Percentiles rank a stretch among this genome's conserved stretches.
These are phyloP conservation scores for Pleurotus tuoliensis DNA, from an alignment of 768 basidiomycete genomes.

Conservation along the genomic window DNA sequence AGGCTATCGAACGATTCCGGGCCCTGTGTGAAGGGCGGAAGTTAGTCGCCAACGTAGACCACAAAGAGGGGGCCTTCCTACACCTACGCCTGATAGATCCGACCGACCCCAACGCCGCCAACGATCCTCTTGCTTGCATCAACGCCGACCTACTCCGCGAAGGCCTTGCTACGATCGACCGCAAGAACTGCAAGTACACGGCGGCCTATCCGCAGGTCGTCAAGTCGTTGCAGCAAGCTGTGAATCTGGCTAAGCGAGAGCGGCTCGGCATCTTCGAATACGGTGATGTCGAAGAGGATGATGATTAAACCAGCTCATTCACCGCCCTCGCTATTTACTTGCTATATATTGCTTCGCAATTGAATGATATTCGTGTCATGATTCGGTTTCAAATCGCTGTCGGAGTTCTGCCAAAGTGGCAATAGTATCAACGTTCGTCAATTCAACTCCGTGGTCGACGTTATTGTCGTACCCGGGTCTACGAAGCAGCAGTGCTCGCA, in stretches of 20 bases:
- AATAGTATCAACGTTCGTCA: not conserved
- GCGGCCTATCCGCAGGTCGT: conserved; percentile 64
- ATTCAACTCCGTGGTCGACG: conserved; percentile 32
- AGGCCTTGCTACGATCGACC: conserved; percentile 79
- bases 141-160: conserved; percentile 90
- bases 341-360: too few relatives aligned
- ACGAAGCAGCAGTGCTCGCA: conserved; percentile 55
- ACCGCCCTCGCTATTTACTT: too few relatives aligned
- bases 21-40: conserved; percentile 87
- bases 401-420: not conserved
- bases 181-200: conserved; percentile 72
- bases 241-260: conserved; percentile 64
- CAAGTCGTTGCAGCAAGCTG: conserved; percentile 59
- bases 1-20: conserved; percentile 85
- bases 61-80: conserved; percentile 69
- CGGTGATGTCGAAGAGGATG: conserved; percentile 88
- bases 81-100: conserved; percentile 95
- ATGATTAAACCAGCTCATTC: conserved; percentile 26
- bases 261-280: conserved; percentile 86
- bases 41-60: conserved; percentile 93
- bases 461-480: conserved; percentile 42
- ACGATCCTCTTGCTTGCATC: conserved; percentile 73
- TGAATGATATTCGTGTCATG: not conserved
- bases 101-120: conserved; percentile 57
- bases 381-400: not conserved